A percentile compares a stretch with the other conserved stretches of the same genome.
Conservation (phyloP, 805 yeast species). For the Suhomyces sp. region DNA sequence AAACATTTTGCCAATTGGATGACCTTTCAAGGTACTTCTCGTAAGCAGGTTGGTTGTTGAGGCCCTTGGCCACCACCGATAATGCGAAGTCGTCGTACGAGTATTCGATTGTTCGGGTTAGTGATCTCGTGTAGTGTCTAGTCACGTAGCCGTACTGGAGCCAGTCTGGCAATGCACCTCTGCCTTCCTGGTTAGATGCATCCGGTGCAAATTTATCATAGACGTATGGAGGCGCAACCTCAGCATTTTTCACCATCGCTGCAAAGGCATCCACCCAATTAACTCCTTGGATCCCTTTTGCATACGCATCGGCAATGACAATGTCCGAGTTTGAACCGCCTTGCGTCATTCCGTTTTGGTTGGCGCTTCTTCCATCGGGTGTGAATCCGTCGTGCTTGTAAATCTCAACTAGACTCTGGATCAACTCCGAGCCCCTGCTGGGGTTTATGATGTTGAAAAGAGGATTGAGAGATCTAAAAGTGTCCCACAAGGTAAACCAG, state of each 20-base stretch:
- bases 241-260: conserved; percentile 36
- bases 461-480: conserved; percentile 35
- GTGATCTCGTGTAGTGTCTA: conserved; percentile 27
- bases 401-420: conserved; percentile 25
- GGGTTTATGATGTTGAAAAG: conserved; percentile 26
- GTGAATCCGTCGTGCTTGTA: conserved; percentile 32
- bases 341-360: conserved; percentile 35
- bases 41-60: conserved; percentile 18
- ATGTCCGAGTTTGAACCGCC: conserved; percentile 39
- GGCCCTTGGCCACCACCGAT: conserved; percentile 29
- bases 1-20: conserved; percentile 33
- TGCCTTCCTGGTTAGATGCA: conserved; percentile 28
- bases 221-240: conserved; percentile 27
- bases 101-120: conserved; percentile 36
- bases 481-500: conserved; percentile 38
- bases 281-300: conserved; percentile 22
- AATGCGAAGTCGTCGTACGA: conserved; percentile 35
- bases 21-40: conserved; percentile 29
- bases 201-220: conserved; percentile 25
- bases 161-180: conserved; percentile 38
- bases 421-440: conserved; percentile 23
- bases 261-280: conserved; percentile 29
- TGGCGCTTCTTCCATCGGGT: conserved; percentile 37
- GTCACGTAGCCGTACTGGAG: conserved; percentile 28
- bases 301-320: conserved; percentile 33